Evolutionary conservation across 2,329 filamentous ascomycete genomes (phyloP), one percentile per base, ranked within the genome.

Genomic region (Botrytis cinerea): DNA sequence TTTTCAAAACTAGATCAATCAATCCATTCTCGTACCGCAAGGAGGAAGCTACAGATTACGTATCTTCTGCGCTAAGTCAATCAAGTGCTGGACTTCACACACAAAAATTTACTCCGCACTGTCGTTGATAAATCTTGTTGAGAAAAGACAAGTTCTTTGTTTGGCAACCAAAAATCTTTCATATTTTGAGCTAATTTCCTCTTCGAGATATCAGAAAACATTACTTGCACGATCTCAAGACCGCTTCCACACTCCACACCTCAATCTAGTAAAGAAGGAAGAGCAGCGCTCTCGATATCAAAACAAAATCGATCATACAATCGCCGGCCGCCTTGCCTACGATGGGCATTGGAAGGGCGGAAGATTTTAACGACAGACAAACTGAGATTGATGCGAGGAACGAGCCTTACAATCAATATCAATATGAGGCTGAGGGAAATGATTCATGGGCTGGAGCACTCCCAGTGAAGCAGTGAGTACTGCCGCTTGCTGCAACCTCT

Each of bases 381-480:
- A 87, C 83, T 82, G 86, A 89, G 78, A 83, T 87, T 80, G 88
- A 90, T 78, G 86, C 88, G 78, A 85, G 89, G 81, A 85, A 86
- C 78, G 86, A 89, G 79, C 82, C 85, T 81, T 91, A 91, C 81
- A 85, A 87, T 81, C 89, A 87, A 70, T 98, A 95, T 90, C 90
- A 94, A 83, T 98, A 96, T 84, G 91, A 96, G 84, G 91, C 91
- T 75, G 91, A 94, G 83, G 94, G 94, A 86, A 94, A 94, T 82
- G 84, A 81, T 83, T 95, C 93, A 78, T 97, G 96, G 96, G 96
- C 95, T 80, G 93, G 95, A 81, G 93, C 95, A 82, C 89, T 99
- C 80, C 96, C 96, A 81, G 90, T 97, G 89, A 97, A 97, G 90
- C 95, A 98, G 91, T 88, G 83, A 73, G 86, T 83, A 3, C 35